Percentiles rank a stretch among this genome's conserved stretches.
These are phyloP conservation scores for Calocybe gambosa DNA, from an alignment of 1,284 basidiomycete species.

Conservation along the genomic window DNA sequence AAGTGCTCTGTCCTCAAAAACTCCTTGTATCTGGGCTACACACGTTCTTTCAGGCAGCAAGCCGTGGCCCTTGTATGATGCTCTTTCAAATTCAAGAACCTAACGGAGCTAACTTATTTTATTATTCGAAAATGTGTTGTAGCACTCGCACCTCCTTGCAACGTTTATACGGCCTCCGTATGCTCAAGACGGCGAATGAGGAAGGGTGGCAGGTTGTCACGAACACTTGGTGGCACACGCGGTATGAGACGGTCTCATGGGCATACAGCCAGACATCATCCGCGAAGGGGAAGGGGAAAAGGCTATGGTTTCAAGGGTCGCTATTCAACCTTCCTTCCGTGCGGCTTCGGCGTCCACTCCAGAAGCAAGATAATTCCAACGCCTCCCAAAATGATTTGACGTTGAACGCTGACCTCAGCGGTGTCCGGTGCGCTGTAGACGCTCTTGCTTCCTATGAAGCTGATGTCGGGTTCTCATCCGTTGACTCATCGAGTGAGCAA, in stretches of 20 bases:
- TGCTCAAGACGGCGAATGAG: conserved; percentile 22
- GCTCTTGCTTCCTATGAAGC: conserved; percentile 28
- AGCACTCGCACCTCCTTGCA: conserved; percentile 17
- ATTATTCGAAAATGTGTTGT: conserved; percentile 18
- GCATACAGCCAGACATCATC: conserved; percentile 19
- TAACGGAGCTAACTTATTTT: conserved; percentile 5
- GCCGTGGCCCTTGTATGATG: conserved; percentile 15
- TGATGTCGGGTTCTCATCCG: conserved; percentile 29
- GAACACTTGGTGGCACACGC: conserved; percentile 29
- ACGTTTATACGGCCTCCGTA: conserved; percentile 22
- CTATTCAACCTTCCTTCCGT: conserved; percentile 13
- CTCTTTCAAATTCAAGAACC: conserved; percentile 1
- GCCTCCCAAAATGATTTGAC: conserved; percentile 18
- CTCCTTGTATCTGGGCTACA: conserved; percentile 7
- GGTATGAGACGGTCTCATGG: conserved; percentile 28
- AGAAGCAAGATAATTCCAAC: conserved; percentile 4
- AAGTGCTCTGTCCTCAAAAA: conserved; percentile 6
- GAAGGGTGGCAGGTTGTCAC: conserved; percentile 31
- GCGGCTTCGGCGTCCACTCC: neutral
- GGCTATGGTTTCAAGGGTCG: conserved; percentile 19
- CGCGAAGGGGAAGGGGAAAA: conserved; percentile 17
- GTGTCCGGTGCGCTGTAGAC: conserved; percentile 26
- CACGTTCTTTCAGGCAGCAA: neutral
- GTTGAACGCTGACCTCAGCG: conserved; percentile 30
- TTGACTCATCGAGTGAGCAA: conserved; percentile 13